phyloP scores from a whole-genome alignment of 345 rosid species.

The Stellera chamaejasme region DNA sequence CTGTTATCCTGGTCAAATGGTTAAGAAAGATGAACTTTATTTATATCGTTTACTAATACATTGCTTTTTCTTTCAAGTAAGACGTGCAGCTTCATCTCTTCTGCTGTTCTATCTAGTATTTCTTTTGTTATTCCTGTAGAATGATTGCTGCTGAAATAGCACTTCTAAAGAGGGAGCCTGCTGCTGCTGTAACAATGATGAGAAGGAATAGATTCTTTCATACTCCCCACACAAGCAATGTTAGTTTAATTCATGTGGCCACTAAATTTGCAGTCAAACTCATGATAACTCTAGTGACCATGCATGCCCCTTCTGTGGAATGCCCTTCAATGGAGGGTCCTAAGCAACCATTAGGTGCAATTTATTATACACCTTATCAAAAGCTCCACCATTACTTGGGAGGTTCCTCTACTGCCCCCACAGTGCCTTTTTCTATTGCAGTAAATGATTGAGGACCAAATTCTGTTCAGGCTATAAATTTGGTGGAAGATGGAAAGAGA shows the following conservation, averaged over 20 bases:
- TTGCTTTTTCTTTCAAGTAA: no score
- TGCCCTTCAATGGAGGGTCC: conserved; percentile 4
- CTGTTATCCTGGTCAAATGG: no score
- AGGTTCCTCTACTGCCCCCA: conserved; percentile 17
- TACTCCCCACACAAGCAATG: conserved; percentile 21
- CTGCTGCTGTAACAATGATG: conserved; percentile 2
- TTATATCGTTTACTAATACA: no score
- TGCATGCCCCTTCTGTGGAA: background rate
- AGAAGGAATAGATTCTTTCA: conserved; percentile 14
- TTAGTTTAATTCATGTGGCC: conserved; percentile 15
- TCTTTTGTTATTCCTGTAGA: no score
- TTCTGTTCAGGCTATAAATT: conserved; percentile 3
- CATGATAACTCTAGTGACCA: conserved; percentile 5
- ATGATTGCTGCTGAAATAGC: background rate
- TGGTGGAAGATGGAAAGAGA: conserved; percentile 16
- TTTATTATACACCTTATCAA: conserved; percentile 5
- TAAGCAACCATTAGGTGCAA: conserved; percentile 18
- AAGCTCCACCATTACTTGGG: conserved; percentile 14
- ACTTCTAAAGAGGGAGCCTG: conserved; percentile 10
- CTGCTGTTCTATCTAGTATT: no score
- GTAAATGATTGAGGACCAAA: conserved; percentile 35
- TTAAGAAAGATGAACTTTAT: no score
- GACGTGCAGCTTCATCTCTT: no score
- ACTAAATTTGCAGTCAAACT: conserved; percentile 12
- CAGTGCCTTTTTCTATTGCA: conserved; percentile 9